Evolutionary conservation across 1,139 yeast genomes (phyloP).

Genomic region (Candida freyschussii): DNA sequence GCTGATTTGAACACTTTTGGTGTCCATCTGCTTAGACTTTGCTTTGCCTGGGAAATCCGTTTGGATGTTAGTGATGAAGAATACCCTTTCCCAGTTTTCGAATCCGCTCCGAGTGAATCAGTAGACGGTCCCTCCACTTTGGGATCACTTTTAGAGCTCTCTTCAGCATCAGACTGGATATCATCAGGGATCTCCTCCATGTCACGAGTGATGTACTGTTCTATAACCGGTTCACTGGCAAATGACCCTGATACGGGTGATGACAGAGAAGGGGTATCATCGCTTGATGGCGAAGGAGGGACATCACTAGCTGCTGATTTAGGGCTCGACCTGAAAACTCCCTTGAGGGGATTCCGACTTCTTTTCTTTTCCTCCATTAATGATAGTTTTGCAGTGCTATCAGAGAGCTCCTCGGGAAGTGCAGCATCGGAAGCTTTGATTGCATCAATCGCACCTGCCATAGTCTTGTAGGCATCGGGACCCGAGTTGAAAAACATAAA

Average conservation of each 20-base stretch:
- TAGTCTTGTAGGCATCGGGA: slow-evolving; percentile 26
- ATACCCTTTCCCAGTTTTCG: too few species aligned
- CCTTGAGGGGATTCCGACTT: slow-evolving; percentile 3
- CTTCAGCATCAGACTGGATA: slow-evolving; percentile 4
- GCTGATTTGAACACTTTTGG: slow-evolving; percentile 36
- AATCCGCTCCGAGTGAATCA: too few species aligned
- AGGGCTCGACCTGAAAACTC: not conserved
- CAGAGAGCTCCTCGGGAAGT: slow-evolving; percentile 9
- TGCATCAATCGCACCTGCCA: slow-evolving; percentile 15
- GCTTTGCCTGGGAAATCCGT: slow-evolving; percentile 10
- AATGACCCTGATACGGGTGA: not conserved
- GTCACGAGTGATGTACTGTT: slow-evolving; percentile 10
- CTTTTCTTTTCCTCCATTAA: slow-evolving; percentile 1
- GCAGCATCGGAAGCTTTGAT: slow-evolving; percentile 3
- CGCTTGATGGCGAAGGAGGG: slow-evolving; percentile 1
- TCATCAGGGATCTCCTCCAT: slow-evolving; percentile 11
- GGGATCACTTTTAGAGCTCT: slow-evolving; percentile 1
- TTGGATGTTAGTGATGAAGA: too few species aligned
- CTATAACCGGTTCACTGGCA: slow-evolving; percentile 14
- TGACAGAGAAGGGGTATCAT: not conserved
- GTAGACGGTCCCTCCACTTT: not conserved
- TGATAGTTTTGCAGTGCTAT: slow-evolving; percentile 11
- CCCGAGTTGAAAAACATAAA: slow-evolving; percentile 59
- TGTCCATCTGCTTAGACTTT: slow-evolving; percentile 22
- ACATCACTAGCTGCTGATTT: not conserved